Base-by-base conservation (phyloP, 805 yeast species). In the Ogataea methylovora region DNA sequence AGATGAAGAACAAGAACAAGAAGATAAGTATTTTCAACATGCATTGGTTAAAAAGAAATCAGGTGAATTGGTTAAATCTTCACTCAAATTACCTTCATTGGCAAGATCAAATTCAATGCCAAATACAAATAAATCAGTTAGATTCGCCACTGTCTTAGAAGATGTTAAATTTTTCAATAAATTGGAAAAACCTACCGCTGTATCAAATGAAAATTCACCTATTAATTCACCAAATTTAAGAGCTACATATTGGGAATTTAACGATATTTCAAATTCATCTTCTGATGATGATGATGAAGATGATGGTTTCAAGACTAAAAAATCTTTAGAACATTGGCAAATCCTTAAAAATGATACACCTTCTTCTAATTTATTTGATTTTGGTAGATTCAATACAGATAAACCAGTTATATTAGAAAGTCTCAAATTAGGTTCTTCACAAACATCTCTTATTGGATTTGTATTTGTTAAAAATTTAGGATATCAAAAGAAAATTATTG, bases 161-260 rank as follows among this genome's bases (percentile, higher is more conserved):
- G 75, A 75, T 27, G 69, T 81, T 36, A 79, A 79, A 52, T 71
- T 73, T 47, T 80, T 81, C 49, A 74, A 76, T 45, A 77, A 76
- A 28, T 53, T 58, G 19, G 79, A 73, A 32, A 72, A 71, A 41
- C 86, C 87, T 21, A 63, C 67, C 9, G 69, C 81, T 2, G 81
- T 79, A n/a, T 76, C 83, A 0, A 60, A 65, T 33, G 75, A 73
- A 28, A 67, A 65, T 42, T 68, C 82, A 2, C 79, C 79, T 0
- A 48, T 58, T 12, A 32, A 39, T 13, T 43, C 52, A 18, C 48
- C 55, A 19, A 36, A 25, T 22, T 17, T 43, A 24, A 29, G 44
- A 20, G 37, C 46, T 8, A 50, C 43, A n/a, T 19, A 16, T 10
- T 54, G 58, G 58, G 51, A 45, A 16, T 29, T 25, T 12, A 27